Percentiles rank a stretch among this genome's conserved stretches.
phyloP scores from a whole-genome alignment of 768 basidiomycete genomes.

The Tylopilus balloui region DNA sequence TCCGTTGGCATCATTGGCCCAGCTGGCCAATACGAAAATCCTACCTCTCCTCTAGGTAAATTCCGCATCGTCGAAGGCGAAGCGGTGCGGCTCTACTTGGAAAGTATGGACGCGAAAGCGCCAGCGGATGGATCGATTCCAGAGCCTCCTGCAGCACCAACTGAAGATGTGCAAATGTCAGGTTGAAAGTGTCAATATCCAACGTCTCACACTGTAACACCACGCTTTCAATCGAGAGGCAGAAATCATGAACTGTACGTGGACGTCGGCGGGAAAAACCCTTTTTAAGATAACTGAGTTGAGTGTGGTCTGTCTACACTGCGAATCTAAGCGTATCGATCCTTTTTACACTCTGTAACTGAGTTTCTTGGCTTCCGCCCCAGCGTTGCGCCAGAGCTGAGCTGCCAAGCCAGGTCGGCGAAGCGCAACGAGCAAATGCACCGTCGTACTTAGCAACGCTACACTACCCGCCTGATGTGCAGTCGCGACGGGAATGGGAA shows the following conservation, averaged over 20 bases:
- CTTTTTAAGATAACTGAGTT: constrained; percentile 21
- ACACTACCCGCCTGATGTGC: constrained; percentile 96
- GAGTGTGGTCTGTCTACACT: constrained; percentile 17
- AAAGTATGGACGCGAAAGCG: constrained; percentile 74
- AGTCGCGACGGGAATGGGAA: constrained; percentile 89
- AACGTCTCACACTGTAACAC: constrained; percentile 8
- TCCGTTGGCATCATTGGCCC: constrained; percentile 91
- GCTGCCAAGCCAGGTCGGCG: constrained; percentile 68
- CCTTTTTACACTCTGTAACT: constrained; percentile 1
- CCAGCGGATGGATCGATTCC: constrained; percentile 37
- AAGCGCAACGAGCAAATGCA: constrained; percentile 70
- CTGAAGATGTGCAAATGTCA: constrained; percentile 84
- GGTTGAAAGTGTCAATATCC: constrained; percentile 41
- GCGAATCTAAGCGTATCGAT: constrained; percentile 9
- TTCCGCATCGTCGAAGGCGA: constrained; percentile 92
- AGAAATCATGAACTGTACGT: not conserved
- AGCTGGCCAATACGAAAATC: constrained; percentile 52
- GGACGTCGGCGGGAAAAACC: not conserved
- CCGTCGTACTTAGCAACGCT: constrained; percentile 74
- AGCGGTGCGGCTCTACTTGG: constrained; percentile 65
- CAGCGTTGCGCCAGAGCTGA: constrained; percentile 49
- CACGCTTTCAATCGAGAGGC: constrained; percentile 2
- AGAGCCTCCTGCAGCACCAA: constrained; percentile 34
- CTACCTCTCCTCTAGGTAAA: constrained; percentile 47
- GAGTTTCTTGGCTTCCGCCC: constrained; percentile 16